Evolutionary conservation across 2,329 filamentous ascomycete species (phyloP).

Genomic region (Arthroderma sp.): DNA sequence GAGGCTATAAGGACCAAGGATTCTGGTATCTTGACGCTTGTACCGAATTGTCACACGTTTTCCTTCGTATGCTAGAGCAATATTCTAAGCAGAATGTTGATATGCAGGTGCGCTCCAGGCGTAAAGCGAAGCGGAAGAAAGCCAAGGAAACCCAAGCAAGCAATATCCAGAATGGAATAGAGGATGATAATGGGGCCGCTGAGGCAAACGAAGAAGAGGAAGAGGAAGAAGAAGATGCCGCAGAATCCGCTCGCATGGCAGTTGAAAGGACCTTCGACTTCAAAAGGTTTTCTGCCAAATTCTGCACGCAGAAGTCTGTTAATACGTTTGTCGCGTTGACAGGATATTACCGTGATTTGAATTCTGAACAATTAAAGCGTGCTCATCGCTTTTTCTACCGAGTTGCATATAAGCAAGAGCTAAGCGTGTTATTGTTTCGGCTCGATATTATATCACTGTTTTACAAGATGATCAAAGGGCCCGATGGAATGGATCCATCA

Average conservation of each 20-base stretch:
- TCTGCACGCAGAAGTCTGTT: conserved; percentile 70
- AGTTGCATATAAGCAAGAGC: conserved; percentile 86
- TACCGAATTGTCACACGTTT: conserved; percentile 83
- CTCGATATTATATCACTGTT: conserved; percentile 83
- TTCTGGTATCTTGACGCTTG: conserved; percentile 87
- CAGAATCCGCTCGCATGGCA: conserved; percentile 54
- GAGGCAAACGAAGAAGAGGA: conserved; percentile 47
- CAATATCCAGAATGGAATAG: conserved; percentile 20
- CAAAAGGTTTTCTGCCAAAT: conserved; percentile 63
- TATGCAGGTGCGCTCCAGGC: conserved; percentile 77
- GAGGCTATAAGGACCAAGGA: conserved; percentile 83
- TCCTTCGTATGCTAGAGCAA: conserved; percentile 76
- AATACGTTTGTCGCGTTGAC: conserved; percentile 78
- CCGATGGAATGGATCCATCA: conserved; percentile 56
- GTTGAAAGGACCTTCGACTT: conserved; percentile 93
- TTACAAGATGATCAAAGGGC: conserved; percentile 83
- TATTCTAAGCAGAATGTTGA: conserved; percentile 94
- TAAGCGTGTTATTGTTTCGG: conserved; percentile 75
- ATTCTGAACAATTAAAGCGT: conserved; percentile 69
- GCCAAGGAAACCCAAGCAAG: conserved; percentile 46
- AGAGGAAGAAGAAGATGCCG: conserved; percentile 63
- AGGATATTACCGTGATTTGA: conserved; percentile 67
- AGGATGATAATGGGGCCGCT: conserved; percentile 33
- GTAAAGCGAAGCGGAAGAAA: conserved; percentile 59
- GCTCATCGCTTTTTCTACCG: conserved; percentile 90